Base-by-base conservation (phyloP, 225 moss, liverwort and hornwort species). In the Antitrichia curtipendula region DNA sequence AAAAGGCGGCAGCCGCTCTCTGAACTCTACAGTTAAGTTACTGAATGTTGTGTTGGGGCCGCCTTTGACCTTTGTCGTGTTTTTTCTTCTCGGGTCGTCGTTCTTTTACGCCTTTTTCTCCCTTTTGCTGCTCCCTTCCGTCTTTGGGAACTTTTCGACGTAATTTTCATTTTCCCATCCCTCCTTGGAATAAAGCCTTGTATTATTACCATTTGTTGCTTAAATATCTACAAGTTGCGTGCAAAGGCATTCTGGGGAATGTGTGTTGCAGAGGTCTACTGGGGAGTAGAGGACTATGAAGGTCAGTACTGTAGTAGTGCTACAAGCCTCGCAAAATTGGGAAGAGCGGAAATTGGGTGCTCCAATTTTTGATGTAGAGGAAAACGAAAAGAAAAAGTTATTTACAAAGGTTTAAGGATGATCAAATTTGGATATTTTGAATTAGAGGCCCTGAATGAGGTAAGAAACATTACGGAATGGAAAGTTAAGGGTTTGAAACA, bases 371-470 rank as follows among this genome's bases (percentile, higher is more conserved):
- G 14, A 34, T 34, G 8, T 3, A 17, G 2, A 13, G 13, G 8
- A 75, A 75, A 21, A 32, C 6, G 50, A 5, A 45, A 50, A 5
- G 13, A 75, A 50, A 13, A 32, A 50, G 8, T 50, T 21, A 29
- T 12, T 50, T 50, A 13, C 13, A 3, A 6, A 21, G 9, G 21
- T 43, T 2, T 0, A 16, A 27, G 43, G 27, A 50, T 50, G 32
- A 28, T 13, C 3, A 49, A 12, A 20, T 32, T 31, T 19, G 31
- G 19, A 29, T 19, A 12, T 12, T 31, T 49, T 1, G 49, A 74
- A 32, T 49, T 49, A 3, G 12, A 41, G 8, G 5, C 1, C 15
- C 0, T 3, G 1, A 16, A 16, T 16, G 16, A 25, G 5, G 6
- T 25, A 5, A 25, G 3, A 72, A 10, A 28, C 17, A 45, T 28